Evolutionary conservation across 2,329 filamentous ascomycete genomes (phyloP).

Genomic region (Paracorniculantispora psalliotae): DNA sequence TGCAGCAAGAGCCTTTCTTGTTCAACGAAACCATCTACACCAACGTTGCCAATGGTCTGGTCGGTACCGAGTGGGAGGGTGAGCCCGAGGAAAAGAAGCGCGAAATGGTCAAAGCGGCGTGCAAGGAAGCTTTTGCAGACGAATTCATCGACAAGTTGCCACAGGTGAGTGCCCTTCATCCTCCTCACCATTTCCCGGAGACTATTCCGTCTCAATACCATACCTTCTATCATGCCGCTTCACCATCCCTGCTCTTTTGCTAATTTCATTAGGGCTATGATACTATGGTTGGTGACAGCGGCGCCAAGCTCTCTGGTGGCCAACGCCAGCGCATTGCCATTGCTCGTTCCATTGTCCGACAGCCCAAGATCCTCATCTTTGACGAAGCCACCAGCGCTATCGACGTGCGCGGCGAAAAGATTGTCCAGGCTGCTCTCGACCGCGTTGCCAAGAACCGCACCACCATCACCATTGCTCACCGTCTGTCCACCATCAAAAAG

Average conservation of each 20-base stretch:
- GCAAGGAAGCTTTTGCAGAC: constrained; percentile 62
- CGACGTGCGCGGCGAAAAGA: constrained; percentile 48
- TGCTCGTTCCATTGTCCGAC: constrained; percentile 61
- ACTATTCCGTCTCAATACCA: too few relatives aligned
- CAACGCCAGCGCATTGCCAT: constrained; percentile 68
- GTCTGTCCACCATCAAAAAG: constrained; percentile 69
- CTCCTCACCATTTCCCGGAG: too few relatives aligned
- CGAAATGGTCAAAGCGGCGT: constrained; percentile 58
- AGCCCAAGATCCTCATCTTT: constrained; percentile 65
- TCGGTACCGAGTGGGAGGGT: constrained; percentile 48
- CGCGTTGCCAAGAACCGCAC: constrained; percentile 58
- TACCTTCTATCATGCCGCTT: too few relatives aligned
- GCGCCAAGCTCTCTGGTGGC: constrained; percentile 74
- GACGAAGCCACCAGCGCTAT: constrained; percentile 73
- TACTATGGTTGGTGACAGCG: constrained; percentile 70
- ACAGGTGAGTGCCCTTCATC: constrained; percentile 31
- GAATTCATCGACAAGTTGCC: constrained; percentile 64
- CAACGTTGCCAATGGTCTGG: constrained; percentile 57
- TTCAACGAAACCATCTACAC: constrained; percentile 62
- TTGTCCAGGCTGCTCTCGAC: constrained; percentile 58
- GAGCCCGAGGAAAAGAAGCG: constrained; percentile 50
- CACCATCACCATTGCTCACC: constrained; percentile 70
- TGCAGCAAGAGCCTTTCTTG: constrained; percentile 64
- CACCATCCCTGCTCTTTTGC: too few relatives aligned
- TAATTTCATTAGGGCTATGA: constrained; percentile 57